Percentiles rank a stretch among this genome's conserved stretches.
Evolutionary conservation across 306 rosid genomes (phyloP).

Genomic region (Medicago ruthenica): DNA sequence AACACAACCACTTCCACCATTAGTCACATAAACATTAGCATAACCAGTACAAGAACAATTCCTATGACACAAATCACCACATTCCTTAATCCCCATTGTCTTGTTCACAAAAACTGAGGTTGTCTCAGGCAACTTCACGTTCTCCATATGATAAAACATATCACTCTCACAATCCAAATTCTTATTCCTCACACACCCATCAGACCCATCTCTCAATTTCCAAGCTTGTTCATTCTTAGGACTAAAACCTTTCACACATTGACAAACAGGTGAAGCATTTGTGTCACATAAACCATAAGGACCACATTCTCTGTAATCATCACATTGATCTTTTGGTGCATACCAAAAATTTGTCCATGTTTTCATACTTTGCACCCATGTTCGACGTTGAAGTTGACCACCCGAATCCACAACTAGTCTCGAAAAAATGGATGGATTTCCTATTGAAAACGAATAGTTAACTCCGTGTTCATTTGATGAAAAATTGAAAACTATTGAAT

Average conservation of each 20-base stretch:
- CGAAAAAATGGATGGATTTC: conserved; percentile 39
- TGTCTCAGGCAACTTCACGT: conserved; percentile 73
- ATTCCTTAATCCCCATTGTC: conserved; percentile 53
- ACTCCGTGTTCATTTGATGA: conserved; percentile 43
- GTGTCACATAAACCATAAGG: conserved; percentile 66
- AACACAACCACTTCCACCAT: conserved; percentile 69
- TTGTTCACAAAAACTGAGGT: conserved; percentile 48
- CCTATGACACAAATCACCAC: conserved; percentile 51
- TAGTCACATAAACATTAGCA: conserved; percentile 45
- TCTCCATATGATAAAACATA: conserved; percentile 44
- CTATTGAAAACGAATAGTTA: conserved; percentile 53
- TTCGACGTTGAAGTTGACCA: conserved; percentile 51
- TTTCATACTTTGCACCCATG: conserved; percentile 50
- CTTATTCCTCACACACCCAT: conserved; percentile 71
- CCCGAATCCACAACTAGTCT: conserved; percentile 45
- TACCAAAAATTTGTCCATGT: conserved; percentile 68
- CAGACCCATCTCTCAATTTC: conserved; percentile 75
- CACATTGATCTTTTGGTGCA: conserved; percentile 74
- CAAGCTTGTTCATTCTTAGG: conserved; percentile 67
- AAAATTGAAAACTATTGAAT: conserved; percentile 49
- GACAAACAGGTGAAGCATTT: conserved; percentile 69
- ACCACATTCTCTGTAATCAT: conserved; percentile 58
- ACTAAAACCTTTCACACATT: conserved; percentile 63
- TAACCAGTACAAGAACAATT: conserved; percentile 73
- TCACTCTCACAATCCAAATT: conserved; percentile 56